Conservation (phyloP, 1,284 basidiomycete species). For the Naganishia sp. region DNA sequence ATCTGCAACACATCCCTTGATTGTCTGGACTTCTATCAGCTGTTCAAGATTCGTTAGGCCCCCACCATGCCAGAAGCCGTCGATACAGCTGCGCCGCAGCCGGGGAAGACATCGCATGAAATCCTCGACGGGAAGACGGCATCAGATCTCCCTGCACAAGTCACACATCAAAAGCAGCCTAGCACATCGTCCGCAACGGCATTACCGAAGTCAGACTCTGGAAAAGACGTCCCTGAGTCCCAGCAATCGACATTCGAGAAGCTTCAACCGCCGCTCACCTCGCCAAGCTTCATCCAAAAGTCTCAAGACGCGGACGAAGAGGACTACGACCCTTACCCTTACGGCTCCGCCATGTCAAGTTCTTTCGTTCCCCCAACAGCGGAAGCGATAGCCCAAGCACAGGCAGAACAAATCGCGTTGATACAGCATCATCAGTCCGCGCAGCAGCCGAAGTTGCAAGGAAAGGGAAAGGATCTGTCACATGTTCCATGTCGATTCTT, state of each 20-base stretch:
- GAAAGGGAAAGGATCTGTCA: conserved; percentile 74
- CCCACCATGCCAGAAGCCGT: conserved; percentile 10
- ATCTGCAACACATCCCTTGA: background rate
- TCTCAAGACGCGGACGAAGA: conserved; percentile 15
- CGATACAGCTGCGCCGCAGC: background rate
- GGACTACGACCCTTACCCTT: conserved; percentile 25
- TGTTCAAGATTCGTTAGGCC: background rate
- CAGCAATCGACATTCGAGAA: background rate
- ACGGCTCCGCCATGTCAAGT: conserved; percentile 15
- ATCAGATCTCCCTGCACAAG: background rate
- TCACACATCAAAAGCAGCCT: background rate
- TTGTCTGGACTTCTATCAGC: background rate
- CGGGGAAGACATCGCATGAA: background rate
- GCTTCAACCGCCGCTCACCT: background rate
- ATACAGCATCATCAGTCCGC: conserved; percentile 22
- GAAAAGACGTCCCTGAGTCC: background rate
- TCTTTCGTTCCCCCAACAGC: conserved; percentile 14
- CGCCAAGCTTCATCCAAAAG: conserved; percentile 9
- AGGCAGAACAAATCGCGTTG: conserved; percentile 18
- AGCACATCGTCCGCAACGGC: background rate
- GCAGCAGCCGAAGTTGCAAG: conserved; percentile 29
- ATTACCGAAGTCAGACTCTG: conserved; percentile 1
- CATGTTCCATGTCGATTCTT: conserved; percentile 99
- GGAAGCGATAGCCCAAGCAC: conserved; percentile 7
- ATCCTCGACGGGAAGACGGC: background rate